Evolutionary conservation across 2,329 filamentous ascomycete genomes (phyloP).

Genomic region (Penicillium sp.): DNA sequence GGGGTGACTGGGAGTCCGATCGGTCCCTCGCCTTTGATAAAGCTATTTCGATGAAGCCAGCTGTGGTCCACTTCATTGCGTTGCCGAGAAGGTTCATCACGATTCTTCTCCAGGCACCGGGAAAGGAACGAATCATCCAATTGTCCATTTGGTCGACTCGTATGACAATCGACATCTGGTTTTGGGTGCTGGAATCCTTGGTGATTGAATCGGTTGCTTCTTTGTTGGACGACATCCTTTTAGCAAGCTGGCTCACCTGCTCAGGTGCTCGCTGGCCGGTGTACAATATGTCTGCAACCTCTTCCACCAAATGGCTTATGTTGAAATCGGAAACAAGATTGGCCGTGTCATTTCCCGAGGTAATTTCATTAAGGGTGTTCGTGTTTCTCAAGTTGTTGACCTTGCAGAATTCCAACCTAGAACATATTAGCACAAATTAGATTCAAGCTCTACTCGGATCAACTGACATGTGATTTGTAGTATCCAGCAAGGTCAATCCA

Average conservation of each 20-base stretch:
- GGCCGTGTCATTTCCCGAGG: conserved; percentile 11
- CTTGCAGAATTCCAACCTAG: conserved; percentile 37
- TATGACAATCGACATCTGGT: conserved; percentile 28
- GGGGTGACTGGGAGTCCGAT: conserved; percentile 9
- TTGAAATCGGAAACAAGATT: conserved; percentile 33
- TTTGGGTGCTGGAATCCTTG: background rate
- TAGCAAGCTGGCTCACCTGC: conserved; percentile 13
- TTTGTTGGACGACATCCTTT: conserved; percentile 18
- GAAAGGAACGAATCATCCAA: conserved; percentile 31
- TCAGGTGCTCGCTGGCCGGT: conserved; percentile 24
- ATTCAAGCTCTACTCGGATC: background rate
- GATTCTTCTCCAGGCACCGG: conserved; percentile 35
- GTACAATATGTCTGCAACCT: conserved; percentile 31
- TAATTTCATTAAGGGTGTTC: conserved; percentile 35
- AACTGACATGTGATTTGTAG: conserved; percentile 39
- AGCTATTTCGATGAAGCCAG: conserved; percentile 33
- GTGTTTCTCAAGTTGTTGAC: conserved; percentile 30
- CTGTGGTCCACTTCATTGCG: conserved; percentile 37
- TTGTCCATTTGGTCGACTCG: conserved; percentile 26
- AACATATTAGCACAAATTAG: conserved; percentile 1
- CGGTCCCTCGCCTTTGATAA: conserved; percentile 18
- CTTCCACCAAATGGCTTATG: conserved; percentile 32
- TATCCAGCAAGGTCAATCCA: conserved; percentile 52
- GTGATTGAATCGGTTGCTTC: conserved; percentile 38
- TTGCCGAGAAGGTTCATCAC: conserved; percentile 41